Percentiles rank a stretch among this genome's conserved stretches.
Evolutionary conservation across 2,329 filamentous ascomycete species (phyloP).

Genomic region (Penicillium sp.): DNA sequence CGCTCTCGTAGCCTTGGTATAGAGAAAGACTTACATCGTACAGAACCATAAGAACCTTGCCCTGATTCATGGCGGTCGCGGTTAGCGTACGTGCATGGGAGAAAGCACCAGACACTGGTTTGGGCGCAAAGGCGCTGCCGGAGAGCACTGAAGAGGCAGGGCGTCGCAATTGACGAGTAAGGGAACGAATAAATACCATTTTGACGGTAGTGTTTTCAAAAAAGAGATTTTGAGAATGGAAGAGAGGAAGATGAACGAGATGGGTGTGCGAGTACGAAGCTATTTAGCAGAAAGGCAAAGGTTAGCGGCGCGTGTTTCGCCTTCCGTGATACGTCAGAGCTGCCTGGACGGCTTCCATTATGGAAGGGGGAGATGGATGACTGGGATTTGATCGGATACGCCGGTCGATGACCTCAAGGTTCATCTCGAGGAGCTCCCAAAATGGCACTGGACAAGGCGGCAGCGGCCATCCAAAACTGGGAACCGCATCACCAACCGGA

Average conservation of each 20-base stretch:
- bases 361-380: constrained; percentile 6
- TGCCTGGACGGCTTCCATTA: background rate
- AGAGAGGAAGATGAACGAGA: constrained; percentile 1
- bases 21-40: constrained; percentile 65
- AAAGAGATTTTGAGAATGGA: constrained; percentile 3
- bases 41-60: constrained; percentile 89
- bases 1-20: background rate
- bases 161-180: constrained; percentile 51
- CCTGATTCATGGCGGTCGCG: constrained; percentile 65
- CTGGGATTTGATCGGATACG: constrained; percentile 2
- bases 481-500: background rate
- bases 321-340: too few relatives aligned
- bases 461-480: constrained; percentile 6
- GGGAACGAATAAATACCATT: constrained; percentile 60
- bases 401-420: constrained; percentile 6
- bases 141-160: constrained; percentile 50
- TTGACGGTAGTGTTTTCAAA: constrained; percentile 28
- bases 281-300: background rate
- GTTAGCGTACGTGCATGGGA: constrained; percentile 57
- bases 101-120: constrained; percentile 38
- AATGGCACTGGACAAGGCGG: constrained; percentile 9
- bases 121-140: constrained; percentile 24
- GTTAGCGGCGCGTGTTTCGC: constrained; percentile 1
- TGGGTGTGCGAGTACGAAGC: constrained; percentile 1
- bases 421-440: background rate